Percentiles rank a stretch among this genome's conserved stretches.
Evolutionary conservation across 1,139 yeast species (phyloP).

Genomic region (Hyphopichia wangnamkhiaoensis): DNA sequence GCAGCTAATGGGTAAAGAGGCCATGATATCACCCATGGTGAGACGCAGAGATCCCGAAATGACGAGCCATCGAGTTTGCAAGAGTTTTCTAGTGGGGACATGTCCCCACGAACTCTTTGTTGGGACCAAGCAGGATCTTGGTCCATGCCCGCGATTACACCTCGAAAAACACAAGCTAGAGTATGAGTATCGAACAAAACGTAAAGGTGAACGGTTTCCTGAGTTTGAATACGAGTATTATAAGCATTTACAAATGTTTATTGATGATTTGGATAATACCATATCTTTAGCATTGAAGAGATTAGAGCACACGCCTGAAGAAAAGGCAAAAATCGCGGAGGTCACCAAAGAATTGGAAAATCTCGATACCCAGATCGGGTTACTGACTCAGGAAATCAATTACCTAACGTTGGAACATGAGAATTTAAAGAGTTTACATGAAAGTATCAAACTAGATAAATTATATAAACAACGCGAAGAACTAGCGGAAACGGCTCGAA

Average conservation of each 20-base stretch:
- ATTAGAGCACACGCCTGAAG: conserved; percentile 79
- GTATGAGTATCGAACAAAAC: conserved; percentile 59
- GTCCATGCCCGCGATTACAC: conserved; percentile 78
- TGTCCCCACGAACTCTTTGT: conserved; percentile 86
- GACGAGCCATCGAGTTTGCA: conserved; percentile 71
- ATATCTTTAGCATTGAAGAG: conserved; percentile 66
- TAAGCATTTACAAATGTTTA: conserved; percentile 51
- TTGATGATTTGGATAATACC: conserved; percentile 68
- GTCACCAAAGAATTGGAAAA: conserved; percentile 67
- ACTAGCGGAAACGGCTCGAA: conserved; percentile 56
- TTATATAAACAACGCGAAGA: conserved; percentile 48
- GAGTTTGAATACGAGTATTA: conserved; percentile 73
- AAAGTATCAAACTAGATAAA: conserved; percentile 46
- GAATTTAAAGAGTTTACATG: conserved; percentile 51
- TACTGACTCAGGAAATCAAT: conserved; percentile 70
- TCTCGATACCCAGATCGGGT: conserved; percentile 64
- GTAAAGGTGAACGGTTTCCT: conserved; percentile 57
- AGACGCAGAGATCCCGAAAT: conserved; percentile 50
- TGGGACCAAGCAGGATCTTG: conserved; percentile 83
- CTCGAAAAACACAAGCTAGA: conserved; percentile 73
- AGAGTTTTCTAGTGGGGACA: conserved; percentile 78
- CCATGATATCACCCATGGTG: conserved; percentile 39
- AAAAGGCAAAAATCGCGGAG: conserved; percentile 61
- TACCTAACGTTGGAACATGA: conserved; percentile 54
- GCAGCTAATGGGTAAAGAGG: conserved; percentile 78